Evolutionary conservation across 2,329 filamentous ascomycete species (phyloP).

Genomic region (Orbilia blumenaviensis): DNA sequence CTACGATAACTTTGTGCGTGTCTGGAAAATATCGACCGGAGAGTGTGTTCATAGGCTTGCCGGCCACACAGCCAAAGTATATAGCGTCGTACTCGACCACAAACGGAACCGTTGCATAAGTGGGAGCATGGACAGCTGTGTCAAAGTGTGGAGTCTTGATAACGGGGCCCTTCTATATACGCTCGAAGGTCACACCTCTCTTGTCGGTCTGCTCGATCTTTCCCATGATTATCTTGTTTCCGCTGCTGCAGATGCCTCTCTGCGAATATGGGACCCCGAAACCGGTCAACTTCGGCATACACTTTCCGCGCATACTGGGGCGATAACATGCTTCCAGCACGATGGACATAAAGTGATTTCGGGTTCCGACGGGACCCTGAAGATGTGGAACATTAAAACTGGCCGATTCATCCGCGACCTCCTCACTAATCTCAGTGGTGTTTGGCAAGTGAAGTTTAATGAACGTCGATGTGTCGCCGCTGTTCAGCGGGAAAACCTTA

Average conservation of each 20-base stretch:
- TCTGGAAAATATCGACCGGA: conserved; percentile 97
- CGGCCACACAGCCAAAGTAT: conserved; percentile 92
- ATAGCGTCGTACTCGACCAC: conserved; percentile 93
- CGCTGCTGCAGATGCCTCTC: conserved; percentile 91
- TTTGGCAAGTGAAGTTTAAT: conserved; percentile 99
- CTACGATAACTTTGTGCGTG: conserved; percentile 92
- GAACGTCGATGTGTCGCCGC: conserved; percentile 93
- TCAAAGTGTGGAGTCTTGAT: conserved; percentile 96
- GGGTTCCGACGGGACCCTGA: conserved; percentile 91
- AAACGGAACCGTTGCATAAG: conserved; percentile 94
- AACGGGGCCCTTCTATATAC: conserved; percentile 86
- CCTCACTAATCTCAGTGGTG: conserved; percentile 90
- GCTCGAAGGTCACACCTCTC: conserved; percentile 88
- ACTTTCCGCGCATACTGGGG: conserved; percentile 90
- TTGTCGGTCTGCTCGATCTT: conserved; percentile 90
- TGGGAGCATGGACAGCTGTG: conserved; percentile 96
- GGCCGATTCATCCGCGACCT: conserved; percentile 93
- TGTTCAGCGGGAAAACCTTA: conserved; percentile 89
- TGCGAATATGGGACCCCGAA: conserved; percentile 97
- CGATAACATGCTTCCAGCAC: conserved; percentile 98
- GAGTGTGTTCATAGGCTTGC: conserved; percentile 83
- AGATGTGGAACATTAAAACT: conserved; percentile 97
- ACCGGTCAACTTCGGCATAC: conserved; percentile 89
- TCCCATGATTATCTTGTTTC: conserved; percentile 90
- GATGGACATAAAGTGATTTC: conserved; percentile 96